A percentile compares a stretch with the other conserved stretches of the same genome.
Conservation (phyloP, 768 basidiomycete species). For the Pleurotus tuoliensis region DNA sequence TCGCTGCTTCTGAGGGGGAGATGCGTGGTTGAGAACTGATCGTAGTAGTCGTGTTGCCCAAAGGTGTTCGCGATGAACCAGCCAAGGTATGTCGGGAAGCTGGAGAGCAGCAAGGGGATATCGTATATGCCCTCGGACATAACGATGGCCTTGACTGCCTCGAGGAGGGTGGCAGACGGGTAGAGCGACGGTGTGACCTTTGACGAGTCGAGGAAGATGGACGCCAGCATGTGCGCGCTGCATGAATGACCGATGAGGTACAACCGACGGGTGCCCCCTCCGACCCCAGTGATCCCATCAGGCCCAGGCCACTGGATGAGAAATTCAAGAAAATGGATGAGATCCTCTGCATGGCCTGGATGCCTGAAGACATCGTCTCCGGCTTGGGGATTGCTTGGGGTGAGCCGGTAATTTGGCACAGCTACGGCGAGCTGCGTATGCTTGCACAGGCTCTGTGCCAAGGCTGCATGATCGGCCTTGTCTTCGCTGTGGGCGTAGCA, state of each 20-base stretch:
- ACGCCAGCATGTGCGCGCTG: slow-evolving; percentile 74
- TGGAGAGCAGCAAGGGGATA: slow-evolving; percentile 55
- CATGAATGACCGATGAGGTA: slow-evolving; percentile 78
- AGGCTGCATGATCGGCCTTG: slow-evolving; percentile 52
- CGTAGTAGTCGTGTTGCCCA: slow-evolving; percentile 46
- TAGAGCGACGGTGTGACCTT: slow-evolving; percentile 35
- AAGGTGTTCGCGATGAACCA: slow-evolving; percentile 73
- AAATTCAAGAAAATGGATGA: slow-evolving; percentile 58
- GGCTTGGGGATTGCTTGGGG: slow-evolving; percentile 36
- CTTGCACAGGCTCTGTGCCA: slow-evolving; percentile 51
- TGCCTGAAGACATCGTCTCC: slow-evolving; percentile 45
- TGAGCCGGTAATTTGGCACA: slow-evolving; percentile 78
- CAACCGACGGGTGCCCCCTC: slow-evolving; percentile 38
- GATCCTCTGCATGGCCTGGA: slow-evolving; percentile 68
- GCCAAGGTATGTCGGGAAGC: slow-evolving; percentile 62
- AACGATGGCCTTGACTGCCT: slow-evolving; percentile 48
- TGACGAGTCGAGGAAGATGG: slow-evolving; percentile 59
- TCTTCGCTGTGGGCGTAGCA: slow-evolving; percentile 50
- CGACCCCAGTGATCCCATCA: slow-evolving; percentile 10
- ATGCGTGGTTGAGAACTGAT: slow-evolving; percentile 38
- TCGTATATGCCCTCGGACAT: slow-evolving; percentile 80
- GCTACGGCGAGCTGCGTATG: slow-evolving; percentile 56
- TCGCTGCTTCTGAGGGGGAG: slow-evolving; percentile 32
- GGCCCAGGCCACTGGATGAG: slow-evolving; percentile 45
- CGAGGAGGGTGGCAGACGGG: slow-evolving; percentile 39